Evolutionary conservation across 1,284 basidiomycete species (phyloP).

Genomic region (Taiwanofungus camphoratus): DNA sequence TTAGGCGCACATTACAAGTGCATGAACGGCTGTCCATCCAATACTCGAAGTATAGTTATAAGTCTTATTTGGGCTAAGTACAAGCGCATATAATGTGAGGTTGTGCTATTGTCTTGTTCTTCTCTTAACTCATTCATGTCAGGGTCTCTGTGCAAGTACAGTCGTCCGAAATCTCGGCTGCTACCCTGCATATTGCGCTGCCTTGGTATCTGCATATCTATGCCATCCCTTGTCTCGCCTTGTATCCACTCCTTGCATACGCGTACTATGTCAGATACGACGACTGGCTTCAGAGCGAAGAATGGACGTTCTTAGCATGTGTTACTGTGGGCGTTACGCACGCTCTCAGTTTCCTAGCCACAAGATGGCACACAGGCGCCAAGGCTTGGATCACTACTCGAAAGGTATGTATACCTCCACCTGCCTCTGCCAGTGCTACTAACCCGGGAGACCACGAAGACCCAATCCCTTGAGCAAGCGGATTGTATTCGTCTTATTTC

Average conservation of each 20-base stretch:
- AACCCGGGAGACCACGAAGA: constrained; percentile 35
- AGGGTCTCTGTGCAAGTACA: constrained; percentile 56
- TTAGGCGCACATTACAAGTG: too few species aligned
- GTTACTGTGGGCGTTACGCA: constrained; percentile 83
- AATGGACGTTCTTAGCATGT: constrained; percentile 94
- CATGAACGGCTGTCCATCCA: too few species aligned
- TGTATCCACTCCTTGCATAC: constrained; percentile 90
- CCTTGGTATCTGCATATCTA: constrained; percentile 82
- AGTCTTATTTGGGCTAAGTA: too few species aligned
- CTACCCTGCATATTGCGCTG: constrained; percentile 77
- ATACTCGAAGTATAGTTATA: too few species aligned
- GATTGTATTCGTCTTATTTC: constrained; percentile 84
- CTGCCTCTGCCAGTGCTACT: constrained; percentile 1
- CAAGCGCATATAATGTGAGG: too few species aligned
- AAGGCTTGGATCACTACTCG: constrained; percentile 76
- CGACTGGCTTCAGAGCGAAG: constrained; percentile 86
- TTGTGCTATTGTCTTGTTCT: too few species aligned
- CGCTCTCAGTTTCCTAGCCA: constrained; percentile 89
- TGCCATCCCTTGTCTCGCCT: constrained; percentile 74
- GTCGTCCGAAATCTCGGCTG: constrained; percentile 81
- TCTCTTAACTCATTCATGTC: too few species aligned
- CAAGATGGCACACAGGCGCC: constrained; percentile 84
- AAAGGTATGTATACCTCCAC: constrained; percentile 37
- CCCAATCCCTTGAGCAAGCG: constrained; percentile 64
- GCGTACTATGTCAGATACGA: constrained; percentile 91